A percentile compares a stretch with the other conserved stretches of the same genome.
phyloP scores from a whole-genome alignment of 1,284 basidiomycete genomes.

The Pseudozyma pruni region DNA sequence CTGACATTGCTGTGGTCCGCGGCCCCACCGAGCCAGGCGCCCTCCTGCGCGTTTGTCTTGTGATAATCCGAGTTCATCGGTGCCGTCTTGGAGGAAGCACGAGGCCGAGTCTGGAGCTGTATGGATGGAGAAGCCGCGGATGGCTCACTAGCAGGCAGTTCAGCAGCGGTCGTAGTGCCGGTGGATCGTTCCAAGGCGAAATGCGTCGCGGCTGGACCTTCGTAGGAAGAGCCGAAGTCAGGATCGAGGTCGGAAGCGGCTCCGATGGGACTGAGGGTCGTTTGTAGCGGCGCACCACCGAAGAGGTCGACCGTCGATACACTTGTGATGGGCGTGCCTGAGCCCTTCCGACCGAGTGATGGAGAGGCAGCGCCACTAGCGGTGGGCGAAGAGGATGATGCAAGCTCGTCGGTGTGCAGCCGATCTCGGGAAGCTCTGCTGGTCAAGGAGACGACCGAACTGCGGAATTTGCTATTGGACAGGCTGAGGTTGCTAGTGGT shows the following conservation, averaged over 20 bases:
- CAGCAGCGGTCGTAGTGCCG: neutral
- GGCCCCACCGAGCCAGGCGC: constrained; percentile 34
- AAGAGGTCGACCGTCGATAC: constrained; percentile 24
- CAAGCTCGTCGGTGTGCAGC: constrained; percentile 8
- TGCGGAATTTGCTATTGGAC: constrained; percentile 17
- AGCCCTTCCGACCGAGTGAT: neutral
- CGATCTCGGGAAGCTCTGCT: constrained; percentile 26
- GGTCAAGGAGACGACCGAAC: constrained; percentile 22
- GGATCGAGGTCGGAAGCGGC: constrained; percentile 17
- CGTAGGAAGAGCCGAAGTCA: constrained; percentile 39
- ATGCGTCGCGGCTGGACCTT: constrained; percentile 22
- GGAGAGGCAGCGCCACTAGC: constrained; percentile 8
- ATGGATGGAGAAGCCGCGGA: neutral
- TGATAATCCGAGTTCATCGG: constrained; percentile 35
- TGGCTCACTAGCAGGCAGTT: neutral
- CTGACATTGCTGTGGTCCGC: constrained; percentile 9
- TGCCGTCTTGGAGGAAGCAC: neutral
- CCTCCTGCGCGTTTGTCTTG: constrained; percentile 29
- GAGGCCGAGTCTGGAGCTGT: too few relatives aligned
- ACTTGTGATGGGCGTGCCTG: constrained; percentile 1
- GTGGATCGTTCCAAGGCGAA: constrained; percentile 1
- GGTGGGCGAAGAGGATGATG: constrained; percentile 7
- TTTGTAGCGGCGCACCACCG: constrained; percentile 29
- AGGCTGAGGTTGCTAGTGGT: constrained; percentile 29
- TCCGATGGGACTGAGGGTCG: constrained; percentile 24